Conservation (phyloP, 2,329 filamentous ascomycete genomes). For the Canariomyces notabilis region DNA sequence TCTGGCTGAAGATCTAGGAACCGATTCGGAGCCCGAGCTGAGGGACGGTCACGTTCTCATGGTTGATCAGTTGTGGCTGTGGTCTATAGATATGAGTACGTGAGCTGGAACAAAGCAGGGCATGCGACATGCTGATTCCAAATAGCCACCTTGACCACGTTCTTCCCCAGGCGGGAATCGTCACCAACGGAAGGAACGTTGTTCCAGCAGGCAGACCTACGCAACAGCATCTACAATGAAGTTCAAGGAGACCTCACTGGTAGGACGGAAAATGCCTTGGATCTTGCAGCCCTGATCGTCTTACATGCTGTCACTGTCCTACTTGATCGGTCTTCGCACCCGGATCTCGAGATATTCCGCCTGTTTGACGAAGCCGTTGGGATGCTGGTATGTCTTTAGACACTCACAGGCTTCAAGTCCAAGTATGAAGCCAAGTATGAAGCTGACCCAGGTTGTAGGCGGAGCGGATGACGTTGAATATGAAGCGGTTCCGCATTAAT, state of each 20-base stretch:
- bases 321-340: slow-evolving; percentile 54
- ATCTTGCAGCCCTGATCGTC: slow-evolving; percentile 58
- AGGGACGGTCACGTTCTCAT: slow-evolving; percentile 56
- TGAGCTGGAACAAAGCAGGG: neutral
- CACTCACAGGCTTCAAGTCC: slow-evolving; percentile 10
- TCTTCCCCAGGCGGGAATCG: slow-evolving; percentile 52
- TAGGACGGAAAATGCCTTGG: slow-evolving; percentile 56
- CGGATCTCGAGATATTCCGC: slow-evolving; percentile 57
- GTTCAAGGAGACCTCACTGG: slow-evolving; percentile 60
- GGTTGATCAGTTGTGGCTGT: slow-evolving; percentile 63
- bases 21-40: slow-evolving; percentile 25
- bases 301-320: slow-evolving; percentile 59
- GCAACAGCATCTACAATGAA: slow-evolving; percentile 61
- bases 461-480: slow-evolving; percentile 56
- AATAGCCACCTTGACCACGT: slow-evolving; percentile 47
- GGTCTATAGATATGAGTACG: slow-evolving; percentile 51
- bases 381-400: slow-evolving; percentile 42
- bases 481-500: slow-evolving; percentile 57
- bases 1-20: slow-evolving; percentile 31
- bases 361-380: slow-evolving; percentile 64
- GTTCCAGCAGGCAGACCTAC: slow-evolving; percentile 56
- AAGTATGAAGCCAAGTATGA: neutral
- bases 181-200: slow-evolving; percentile 50
- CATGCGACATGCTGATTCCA: neutral
- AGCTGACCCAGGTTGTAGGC: slow-evolving; percentile 37